Evolutionary conservation across 768 basidiomycete species (phyloP).

Genomic region (Multifurca ochricompacta): DNA sequence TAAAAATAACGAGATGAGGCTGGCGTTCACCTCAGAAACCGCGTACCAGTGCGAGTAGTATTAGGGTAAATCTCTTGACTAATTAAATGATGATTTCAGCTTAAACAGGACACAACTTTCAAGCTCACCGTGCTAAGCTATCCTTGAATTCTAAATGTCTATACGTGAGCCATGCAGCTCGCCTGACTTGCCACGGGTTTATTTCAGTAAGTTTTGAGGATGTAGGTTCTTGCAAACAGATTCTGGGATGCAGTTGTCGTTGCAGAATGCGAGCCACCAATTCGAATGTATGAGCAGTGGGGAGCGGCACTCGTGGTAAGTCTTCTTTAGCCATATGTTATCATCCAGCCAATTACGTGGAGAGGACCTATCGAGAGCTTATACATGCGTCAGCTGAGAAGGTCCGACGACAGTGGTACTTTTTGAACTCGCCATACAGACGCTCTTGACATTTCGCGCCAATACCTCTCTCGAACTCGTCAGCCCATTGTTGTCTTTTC

Average conservation of each 20-base stretch:
- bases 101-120: neutral
- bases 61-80: constrained; percentile 68
- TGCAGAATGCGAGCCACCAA: constrained; percentile 87
- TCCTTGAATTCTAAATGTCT: constrained; percentile 68
- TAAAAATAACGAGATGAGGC: neutral
- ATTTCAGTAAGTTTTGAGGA: constrained; percentile 29
- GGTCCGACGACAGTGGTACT: constrained; percentile 10
- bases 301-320: constrained; percentile 82
- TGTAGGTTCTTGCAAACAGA: constrained; percentile 23
- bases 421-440: constrained; percentile 45
- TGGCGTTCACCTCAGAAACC: neutral
- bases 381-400: constrained; percentile 6
- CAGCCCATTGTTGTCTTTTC: constrained; percentile 49
- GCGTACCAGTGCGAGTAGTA: constrained; percentile 58
- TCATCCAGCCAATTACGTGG: constrained; percentile 94
- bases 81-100: neutral
- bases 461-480: constrained; percentile 64
- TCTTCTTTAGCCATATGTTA: constrained; percentile 82
- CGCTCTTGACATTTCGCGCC: constrained; percentile 66
- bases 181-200: constrained; percentile 77
- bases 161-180: constrained; percentile 75
- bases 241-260: constrained; percentile 59
- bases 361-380: constrained; percentile 74
- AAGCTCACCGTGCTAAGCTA: constrained; percentile 50
- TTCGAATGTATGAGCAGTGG: constrained; percentile 88